Evolutionary conservation across 306 rosid species (phyloP), one percentile per base, ranked within the genome.

Genomic region (Pyrus pyrifolia): DNA sequence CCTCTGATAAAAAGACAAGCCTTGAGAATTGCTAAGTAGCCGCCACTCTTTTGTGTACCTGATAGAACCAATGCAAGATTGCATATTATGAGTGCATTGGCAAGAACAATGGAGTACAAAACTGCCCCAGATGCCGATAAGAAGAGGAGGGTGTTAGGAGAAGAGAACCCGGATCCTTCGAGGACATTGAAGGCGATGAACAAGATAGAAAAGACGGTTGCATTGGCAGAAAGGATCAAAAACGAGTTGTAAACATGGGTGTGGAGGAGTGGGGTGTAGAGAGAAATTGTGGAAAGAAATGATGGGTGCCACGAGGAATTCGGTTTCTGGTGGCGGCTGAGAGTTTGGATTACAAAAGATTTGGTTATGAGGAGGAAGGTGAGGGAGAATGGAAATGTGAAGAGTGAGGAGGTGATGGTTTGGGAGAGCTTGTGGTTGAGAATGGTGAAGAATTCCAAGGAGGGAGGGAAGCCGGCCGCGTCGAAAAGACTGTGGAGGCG

Each of bases 21-120:
- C 80, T 82, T 89, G 38, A 95, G 91, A 75, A 91, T 83, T 58
- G 92, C 83, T 13, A 88, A 27, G 88, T 79, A 87, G 1, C 98
- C 98, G 0, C 97, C 94, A 25, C 78, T 78, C 53, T 76, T 85
- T 65, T 92, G 96, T 79, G 86, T 80, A 13, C 90, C 98, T 0
- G 98, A 90, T 18, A 90, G 72, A 77, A 89, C 90, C 75, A 87
- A 61, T 12, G 96, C 93, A 81, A 92, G 63, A 59, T 85, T 95
- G 85, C 91, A 81, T 9, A 92, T 80, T 27, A 92, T 81, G 77
- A 95, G 85, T 31, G 91, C 87, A 77, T 95, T 92, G 57, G 98
- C 97, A 46, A 95, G 90, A 52, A 88, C 87, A 60, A 92, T 80
- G n/a, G 98, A 92, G 71, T 92, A 95, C n/a, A 92, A 68, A 82